Evolutionary conservation across 768 basidiomycete species (phyloP).

Genomic region (Daedalea quercina): DNA sequence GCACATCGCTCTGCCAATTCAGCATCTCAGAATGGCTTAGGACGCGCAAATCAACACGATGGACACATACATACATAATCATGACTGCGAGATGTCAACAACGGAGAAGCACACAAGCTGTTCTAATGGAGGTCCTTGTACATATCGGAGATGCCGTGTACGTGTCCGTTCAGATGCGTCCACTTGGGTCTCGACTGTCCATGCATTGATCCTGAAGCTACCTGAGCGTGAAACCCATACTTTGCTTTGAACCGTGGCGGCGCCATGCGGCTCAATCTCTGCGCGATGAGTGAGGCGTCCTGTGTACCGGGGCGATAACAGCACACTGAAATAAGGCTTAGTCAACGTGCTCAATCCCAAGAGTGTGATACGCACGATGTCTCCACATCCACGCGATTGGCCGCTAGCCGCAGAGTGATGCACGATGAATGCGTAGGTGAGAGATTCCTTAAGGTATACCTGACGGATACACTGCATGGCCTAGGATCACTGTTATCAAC

Average conservation of each 20-base stretch:
- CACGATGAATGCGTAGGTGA: conserved; percentile 58
- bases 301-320: conserved; percentile 48
- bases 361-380: conserved; percentile 1
- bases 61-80: conserved; percentile 9
- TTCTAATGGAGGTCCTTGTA: conserved; percentile 28
- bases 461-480: conserved; percentile 44
- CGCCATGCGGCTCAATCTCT: conserved; percentile 42
- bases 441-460: conserved; percentile 61
- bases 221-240: conserved; percentile 63
- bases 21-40: neutral
- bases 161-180: conserved; percentile 10
- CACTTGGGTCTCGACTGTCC: conserved; percentile 67
- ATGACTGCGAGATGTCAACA: conserved; percentile 16
- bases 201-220: conserved; percentile 55
- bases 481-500: conserved; percentile 28
- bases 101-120: conserved; percentile 30
- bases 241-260: conserved; percentile 36
- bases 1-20: neutral
- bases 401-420: conserved; percentile 46
- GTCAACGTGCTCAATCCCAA: neutral
- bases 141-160: conserved; percentile 31
- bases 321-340: conserved; percentile 23
- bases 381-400: conserved; percentile 14
- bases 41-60: conserved; percentile 8
- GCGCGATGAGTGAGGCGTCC: conserved; percentile 68